These are phyloP conservation scores for Periglandula ipomoeae DNA, from an alignment of 2,329 filamentous ascomycete genomes.

Conservation along the genomic window DNA sequence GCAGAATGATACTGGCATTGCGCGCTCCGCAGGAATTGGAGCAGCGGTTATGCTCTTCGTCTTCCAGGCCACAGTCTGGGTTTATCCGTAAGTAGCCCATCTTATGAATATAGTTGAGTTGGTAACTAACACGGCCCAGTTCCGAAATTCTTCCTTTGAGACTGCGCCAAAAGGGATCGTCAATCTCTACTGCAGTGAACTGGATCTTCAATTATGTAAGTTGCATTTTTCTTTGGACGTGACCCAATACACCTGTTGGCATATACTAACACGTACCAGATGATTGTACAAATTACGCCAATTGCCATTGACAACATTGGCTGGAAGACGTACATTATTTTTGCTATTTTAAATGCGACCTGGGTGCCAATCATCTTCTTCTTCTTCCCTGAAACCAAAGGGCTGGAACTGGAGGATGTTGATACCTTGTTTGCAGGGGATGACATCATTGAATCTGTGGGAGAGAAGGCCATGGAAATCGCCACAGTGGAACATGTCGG, in stretches of 20 bases:
- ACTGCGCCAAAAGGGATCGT: conserved; percentile 21
- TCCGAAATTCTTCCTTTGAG: conserved; percentile 23
- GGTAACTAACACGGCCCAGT: conserved; percentile 9
- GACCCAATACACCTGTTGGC: too few species aligned
- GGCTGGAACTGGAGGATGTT: conserved; percentile 33
- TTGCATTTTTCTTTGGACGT: too few species aligned
- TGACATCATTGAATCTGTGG: conserved; percentile 14
- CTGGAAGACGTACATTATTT: conserved; percentile 20
- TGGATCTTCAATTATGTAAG: conserved; percentile 26
- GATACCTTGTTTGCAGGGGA: conserved; percentile 18
- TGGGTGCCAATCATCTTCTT: conserved; percentile 21
- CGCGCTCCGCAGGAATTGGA: conserved; percentile 25
- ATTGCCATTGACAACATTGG: conserved; percentile 16
- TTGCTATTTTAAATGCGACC: conserved; percentile 17
- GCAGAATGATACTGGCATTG: conserved; percentile 22
- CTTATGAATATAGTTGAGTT: too few species aligned
- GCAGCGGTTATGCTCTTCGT: conserved; percentile 32
- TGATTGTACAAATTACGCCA: conserved; percentile 12
- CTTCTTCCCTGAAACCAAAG: conserved; percentile 22
- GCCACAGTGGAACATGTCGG: too few species aligned
- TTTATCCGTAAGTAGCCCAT: conserved; percentile 21
- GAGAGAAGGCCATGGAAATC: too few species aligned
- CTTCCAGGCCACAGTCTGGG: conserved; percentile 28
- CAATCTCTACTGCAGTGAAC: conserved; percentile 23
- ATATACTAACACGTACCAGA: too few species aligned